phyloP scores from a whole-genome alignment of 371 early-diverging fungal species.

The Mortierella sp. region DNA sequence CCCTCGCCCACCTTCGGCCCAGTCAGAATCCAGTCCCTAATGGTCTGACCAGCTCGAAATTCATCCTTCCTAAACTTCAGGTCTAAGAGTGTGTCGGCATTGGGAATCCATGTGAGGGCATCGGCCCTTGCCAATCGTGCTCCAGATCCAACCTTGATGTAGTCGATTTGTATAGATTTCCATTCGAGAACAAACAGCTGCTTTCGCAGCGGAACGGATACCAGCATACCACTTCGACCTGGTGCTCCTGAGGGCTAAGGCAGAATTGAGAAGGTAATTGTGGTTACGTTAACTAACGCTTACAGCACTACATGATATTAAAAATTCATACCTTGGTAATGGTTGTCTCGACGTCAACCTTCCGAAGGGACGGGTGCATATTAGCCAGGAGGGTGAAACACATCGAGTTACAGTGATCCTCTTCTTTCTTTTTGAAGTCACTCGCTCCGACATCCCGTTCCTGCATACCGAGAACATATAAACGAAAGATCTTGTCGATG shows the following conservation, averaged over 20 bases:
- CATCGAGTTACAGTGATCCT: slow-evolving; percentile 42
- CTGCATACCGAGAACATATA: slow-evolving; percentile 38
- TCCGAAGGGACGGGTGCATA: slow-evolving; percentile 40
- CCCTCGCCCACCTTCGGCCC: slow-evolving; percentile 19
- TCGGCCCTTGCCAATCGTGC: slow-evolving; percentile 24
- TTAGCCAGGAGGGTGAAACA: slow-evolving; percentile 31
- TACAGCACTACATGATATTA: slow-evolving; percentile 13
- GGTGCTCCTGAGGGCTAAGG: slow-evolving; percentile 22
- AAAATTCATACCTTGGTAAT: slow-evolving; percentile 30
- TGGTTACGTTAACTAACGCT: slow-evolving; percentile 9
- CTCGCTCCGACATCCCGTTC: slow-evolving; percentile 21
- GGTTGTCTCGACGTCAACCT: slow-evolving; percentile 32
- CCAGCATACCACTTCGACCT: slow-evolving; percentile 41
- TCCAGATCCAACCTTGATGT: slow-evolving; percentile 40
- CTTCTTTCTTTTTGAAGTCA: slow-evolving; percentile 44
- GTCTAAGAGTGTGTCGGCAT: slow-evolving; percentile 28
- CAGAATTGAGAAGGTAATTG: slow-evolving; percentile 17
- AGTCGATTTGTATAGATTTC: slow-evolving; percentile 40
- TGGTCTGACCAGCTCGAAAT: slow-evolving; percentile 43
- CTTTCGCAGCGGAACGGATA: slow-evolving; percentile 30
- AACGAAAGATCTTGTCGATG: slow-evolving; percentile 32
- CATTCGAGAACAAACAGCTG: slow-evolving; percentile 42
- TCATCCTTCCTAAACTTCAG: slow-evolving; percentile 44
- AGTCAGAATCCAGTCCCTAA: slow-evolving; percentile 42
- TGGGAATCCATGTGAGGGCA: slow-evolving; percentile 19